A percentile compares a stretch with the other conserved stretches of the same genome.
These are phyloP conservation scores for Verticillium albo-atrum DNA, from an alignment of 2,329 filamentous ascomycete genomes.

Conservation along the genomic window DNA sequence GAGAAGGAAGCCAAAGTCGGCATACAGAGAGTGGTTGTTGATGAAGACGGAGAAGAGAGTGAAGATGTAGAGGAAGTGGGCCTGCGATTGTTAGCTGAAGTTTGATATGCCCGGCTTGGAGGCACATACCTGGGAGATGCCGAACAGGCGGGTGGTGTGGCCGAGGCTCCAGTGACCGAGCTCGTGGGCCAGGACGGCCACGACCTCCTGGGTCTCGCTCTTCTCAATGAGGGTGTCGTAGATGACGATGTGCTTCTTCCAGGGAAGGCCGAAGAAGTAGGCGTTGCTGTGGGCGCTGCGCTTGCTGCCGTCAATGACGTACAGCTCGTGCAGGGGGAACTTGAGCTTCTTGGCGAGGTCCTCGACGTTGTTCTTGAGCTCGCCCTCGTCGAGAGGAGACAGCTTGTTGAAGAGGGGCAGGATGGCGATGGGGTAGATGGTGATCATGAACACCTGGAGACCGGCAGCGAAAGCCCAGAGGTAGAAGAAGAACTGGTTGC, in stretches of 20 bases:
- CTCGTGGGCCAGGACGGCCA: constrained; percentile 92
- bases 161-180: constrained; percentile 95
- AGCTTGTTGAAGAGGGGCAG: constrained; percentile 98
- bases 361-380: constrained; percentile 85
- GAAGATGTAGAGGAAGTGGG: constrained; percentile 96
- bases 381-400: constrained; percentile 81
- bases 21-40: constrained; percentile 88
- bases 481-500: constrained; percentile 95
- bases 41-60: constrained; percentile 95
- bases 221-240: constrained; percentile 98
- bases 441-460: constrained; percentile 91
- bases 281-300: constrained; percentile 84
- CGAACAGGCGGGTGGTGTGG: constrained; percentile 88
- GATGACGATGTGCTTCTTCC: constrained; percentile 99
- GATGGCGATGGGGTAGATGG: constrained; percentile 91
- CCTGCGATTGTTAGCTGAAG: constrained; percentile 40
- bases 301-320: constrained; percentile 92
- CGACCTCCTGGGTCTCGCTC: constrained; percentile 85
- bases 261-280: constrained; percentile 95
- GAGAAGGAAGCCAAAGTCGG: constrained; percentile 81
- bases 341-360: constrained; percentile 75
- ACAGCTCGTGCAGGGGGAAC: constrained; percentile 88
- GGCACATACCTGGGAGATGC: constrained; percentile 67
- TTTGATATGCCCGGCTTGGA: neutral
- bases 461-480: constrained; percentile 89